Evolutionary conservation across 2,329 filamentous ascomycete species (phyloP), one percentile per base, ranked within the genome.

Genomic region (Thielaviopsis musarum): DNA sequence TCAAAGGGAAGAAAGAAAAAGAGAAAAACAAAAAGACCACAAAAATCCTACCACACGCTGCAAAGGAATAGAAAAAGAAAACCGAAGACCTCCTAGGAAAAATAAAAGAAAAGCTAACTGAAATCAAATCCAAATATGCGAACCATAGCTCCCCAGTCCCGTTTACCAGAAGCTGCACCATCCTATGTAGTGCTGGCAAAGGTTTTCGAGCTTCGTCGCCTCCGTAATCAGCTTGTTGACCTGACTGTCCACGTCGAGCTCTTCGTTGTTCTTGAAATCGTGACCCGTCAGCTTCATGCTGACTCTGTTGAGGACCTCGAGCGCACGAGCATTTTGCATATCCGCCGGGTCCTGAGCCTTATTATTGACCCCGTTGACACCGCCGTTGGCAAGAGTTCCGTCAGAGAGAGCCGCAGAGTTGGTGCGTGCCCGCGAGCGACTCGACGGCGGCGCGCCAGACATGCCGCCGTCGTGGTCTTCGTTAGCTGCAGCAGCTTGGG

Each of bases 161-260:
- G 13, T 30, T 22, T 62, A 97, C 91, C 91, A 97, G 78, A 96
- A 97, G 72, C 88, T 94, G 73, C 91, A 97, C 91, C 91, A 97
- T 64, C 93, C 93, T 66, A 97, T 95, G 70, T 96, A 98, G 75
- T 97, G 93, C 76, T 97, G 93, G 70, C 93, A 98, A 63, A 98
- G 75, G 70, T 97, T 97, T 78, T 97, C 93, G 66, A 97, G 77
- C 68, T 93, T 96, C 6, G 93, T 98, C 22, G 93, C 93, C 75
- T 98, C 91, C 63, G 87, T 85, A 66, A 99, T 87, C 66, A 99
- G 75, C 71, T 94, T 91, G 71, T 95, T 91, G 5, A 98, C 94
- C 73, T 99, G 93, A 63, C 83, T 82, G 59, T 88, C 83, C 22
- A 95, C 84, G 61, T 84, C 85, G 63, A 98, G 77, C 72, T 97